A percentile compares a stretch with the other conserved stretches of the same genome.
phyloP scores from a whole-genome alignment of 495 filamentous ascomycete genomes.

The Cercophora sp. region DNA sequence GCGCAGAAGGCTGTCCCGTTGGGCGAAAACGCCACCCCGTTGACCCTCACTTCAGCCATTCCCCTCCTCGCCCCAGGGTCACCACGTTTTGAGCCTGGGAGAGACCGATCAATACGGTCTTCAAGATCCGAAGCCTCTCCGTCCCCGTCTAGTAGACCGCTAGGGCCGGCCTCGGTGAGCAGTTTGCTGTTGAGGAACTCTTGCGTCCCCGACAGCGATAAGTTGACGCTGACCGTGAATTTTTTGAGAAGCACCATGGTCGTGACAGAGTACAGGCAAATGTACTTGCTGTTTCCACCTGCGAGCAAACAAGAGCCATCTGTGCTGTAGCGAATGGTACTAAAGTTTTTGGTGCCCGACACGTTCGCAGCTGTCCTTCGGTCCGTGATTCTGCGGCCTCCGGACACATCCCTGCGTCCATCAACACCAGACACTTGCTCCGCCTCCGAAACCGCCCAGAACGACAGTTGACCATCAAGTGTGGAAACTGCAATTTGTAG shows the following conservation, averaged over 20 bases:
- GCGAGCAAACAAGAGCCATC: constrained; percentile 89
- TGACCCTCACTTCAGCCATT: constrained; percentile 80
- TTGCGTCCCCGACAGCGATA: constrained; percentile 90
- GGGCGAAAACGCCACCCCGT: constrained; percentile 80
- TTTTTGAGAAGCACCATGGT: constrained; percentile 91
- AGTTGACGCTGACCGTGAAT: constrained; percentile 88
- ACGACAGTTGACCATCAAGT: constrained; percentile 87
- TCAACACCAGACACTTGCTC: constrained; percentile 78
- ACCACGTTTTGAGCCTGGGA: constrained; percentile 83
- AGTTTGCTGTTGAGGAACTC: constrained; percentile 91
- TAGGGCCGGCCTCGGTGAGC: constrained; percentile 85
- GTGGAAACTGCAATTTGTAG: constrained; percentile 87
- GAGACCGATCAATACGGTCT: constrained; percentile 71
- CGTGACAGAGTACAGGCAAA: constrained; percentile 87
- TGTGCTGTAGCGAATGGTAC: constrained; percentile 79
- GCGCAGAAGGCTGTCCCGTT: constrained; percentile 89
- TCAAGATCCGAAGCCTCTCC: constrained; percentile 88
- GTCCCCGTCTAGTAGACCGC: constrained; percentile 74
- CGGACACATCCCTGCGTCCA: constrained; percentile 86
- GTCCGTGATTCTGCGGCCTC: constrained; percentile 81
- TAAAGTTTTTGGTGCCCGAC: constrained; percentile 84
- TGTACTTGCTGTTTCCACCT: constrained; percentile 93
- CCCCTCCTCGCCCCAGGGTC: constrained; percentile 73
- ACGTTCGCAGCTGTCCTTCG: constrained; percentile 86
- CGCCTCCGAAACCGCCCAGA: constrained; percentile 89